Conservation (phyloP, 129 eudicot genomes). For the Pulicaria dysenterica region DNA sequence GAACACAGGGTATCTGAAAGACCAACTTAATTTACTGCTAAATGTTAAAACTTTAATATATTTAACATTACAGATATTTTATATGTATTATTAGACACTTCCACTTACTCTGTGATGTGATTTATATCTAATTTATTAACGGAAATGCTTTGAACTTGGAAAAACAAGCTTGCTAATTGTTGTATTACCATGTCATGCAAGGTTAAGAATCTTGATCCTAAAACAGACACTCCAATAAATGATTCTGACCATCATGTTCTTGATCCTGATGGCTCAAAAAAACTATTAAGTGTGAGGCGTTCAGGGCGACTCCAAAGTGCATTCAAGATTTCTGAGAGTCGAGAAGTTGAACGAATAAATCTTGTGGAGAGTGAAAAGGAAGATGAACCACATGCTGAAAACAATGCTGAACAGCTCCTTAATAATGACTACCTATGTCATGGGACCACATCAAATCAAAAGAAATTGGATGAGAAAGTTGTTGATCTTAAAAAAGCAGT, state of each 20-base stretch:
- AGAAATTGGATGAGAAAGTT: background rate
- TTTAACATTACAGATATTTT: no score
- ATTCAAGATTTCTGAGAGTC: constrained; percentile 15
- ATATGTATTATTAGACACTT: no score
- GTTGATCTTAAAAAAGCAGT: constrained; percentile 19
- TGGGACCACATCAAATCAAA: constrained; percentile 10
- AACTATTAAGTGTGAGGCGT: constrained; percentile 18
- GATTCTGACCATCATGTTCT: constrained; percentile 1
- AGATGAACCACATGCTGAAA: background rate
- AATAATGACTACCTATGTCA: background rate
- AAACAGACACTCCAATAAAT: background rate
- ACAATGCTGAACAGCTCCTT: background rate
- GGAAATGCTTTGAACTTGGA: background rate
- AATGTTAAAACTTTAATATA: no score
- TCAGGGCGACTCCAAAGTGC: constrained; percentile 27
- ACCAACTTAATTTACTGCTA: no score
- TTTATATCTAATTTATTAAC: background rate
- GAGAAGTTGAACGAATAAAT: constrained; percentile 19
- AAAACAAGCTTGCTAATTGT: constrained; percentile 6
- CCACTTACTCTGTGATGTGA: background rate
- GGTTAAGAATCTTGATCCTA: constrained; percentile 9
- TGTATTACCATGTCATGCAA: background rate
- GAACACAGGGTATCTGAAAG: no score
- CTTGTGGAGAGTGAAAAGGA: constrained; percentile 24
- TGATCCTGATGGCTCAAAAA: background rate